phyloP scores from a whole-genome alignment of 1,139 yeast genomes.

The Diutina mesorugosa region DNA sequence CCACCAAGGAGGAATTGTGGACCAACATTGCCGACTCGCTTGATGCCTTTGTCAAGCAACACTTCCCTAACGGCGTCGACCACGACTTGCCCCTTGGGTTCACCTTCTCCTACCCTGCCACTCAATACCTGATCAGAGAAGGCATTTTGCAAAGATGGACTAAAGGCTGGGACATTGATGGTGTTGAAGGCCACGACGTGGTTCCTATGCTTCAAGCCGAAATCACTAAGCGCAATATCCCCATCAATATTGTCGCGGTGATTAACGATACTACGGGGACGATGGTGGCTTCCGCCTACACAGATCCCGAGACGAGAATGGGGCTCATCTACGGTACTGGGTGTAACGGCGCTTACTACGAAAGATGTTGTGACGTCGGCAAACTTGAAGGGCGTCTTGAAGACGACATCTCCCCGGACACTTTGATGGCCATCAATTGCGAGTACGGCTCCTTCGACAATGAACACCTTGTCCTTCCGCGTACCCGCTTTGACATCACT shows the following conservation, averaged over 20 bases:
- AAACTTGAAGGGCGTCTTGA: conserved; percentile 66
- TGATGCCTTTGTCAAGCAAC: conserved; percentile 45
- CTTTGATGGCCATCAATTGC: conserved; percentile 93
- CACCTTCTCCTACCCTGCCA: conserved; percentile 90
- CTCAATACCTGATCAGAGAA: conserved; percentile 70
- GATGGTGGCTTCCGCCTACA: conserved; percentile 86
- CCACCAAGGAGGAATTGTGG: conserved; percentile 67
- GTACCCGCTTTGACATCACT: conserved; percentile 74
- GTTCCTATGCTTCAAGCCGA: conserved; percentile 82
- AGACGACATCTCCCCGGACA: conserved; percentile 45
- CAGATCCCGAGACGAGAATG: conserved; percentile 82
- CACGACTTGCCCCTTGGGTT: conserved; percentile 69
- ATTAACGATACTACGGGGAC: conserved; percentile 98
- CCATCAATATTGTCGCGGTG: conserved; percentile 80
- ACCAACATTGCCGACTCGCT: conserved; percentile 77
- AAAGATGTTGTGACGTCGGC: conserved; percentile 59
- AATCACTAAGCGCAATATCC: conserved; percentile 48
- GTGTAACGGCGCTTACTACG: conserved; percentile 95
- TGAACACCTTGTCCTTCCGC: conserved; percentile 72
- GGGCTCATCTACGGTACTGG: conserved; percentile 98
- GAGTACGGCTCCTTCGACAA: conserved; percentile 98
- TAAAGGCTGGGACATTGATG: conserved; percentile 89
- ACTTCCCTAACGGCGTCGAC: conserved; percentile 47
- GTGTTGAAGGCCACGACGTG: conserved; percentile 91
- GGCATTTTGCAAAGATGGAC: conserved; percentile 96